A percentile compares a stretch with the other conserved stretches of the same genome.
phyloP scores from a whole-genome alignment of 352 stramenopile genomes.

The Pythium aquatile region DNA sequence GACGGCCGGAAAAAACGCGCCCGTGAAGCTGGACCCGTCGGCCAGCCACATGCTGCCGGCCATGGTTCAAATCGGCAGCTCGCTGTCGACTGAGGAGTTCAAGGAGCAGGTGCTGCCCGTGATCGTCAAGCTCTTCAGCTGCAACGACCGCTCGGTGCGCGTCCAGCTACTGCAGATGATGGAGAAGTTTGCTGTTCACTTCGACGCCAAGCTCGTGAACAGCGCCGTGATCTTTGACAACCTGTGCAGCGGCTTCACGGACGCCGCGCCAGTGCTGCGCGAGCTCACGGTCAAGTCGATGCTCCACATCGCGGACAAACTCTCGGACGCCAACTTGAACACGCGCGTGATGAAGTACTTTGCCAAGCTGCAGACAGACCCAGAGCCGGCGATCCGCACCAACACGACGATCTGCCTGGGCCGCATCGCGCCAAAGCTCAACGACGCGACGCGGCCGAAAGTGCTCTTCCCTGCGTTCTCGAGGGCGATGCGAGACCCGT shows the following conservation, averaged over 20 bases:
- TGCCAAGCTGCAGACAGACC: conserved; percentile 87
- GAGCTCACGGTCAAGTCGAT: conserved; percentile 93
- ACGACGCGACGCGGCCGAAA: conserved; percentile 82
- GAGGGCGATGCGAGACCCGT: conserved; percentile 80
- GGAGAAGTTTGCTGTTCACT: conserved; percentile 85
- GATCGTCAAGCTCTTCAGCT: conserved; percentile 89
- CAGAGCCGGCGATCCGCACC: conserved; percentile 90
- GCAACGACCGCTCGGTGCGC: conserved; percentile 89
- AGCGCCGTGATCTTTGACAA: conserved; percentile 89
- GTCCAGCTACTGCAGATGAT: conserved; percentile 92
- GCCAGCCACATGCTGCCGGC: conserved; percentile 86
- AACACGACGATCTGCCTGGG: conserved; percentile 93
- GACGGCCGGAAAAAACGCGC: conserved; percentile 52
- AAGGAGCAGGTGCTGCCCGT: conserved; percentile 86
- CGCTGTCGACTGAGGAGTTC: conserved; percentile 78
- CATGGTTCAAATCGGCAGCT: conserved; percentile 85
- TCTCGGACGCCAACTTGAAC: conserved; percentile 90
- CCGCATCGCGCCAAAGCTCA: conserved; percentile 87
- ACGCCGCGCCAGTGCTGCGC: conserved; percentile 82
- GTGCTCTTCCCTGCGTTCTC: conserved; percentile 89
- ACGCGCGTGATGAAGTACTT: conserved; percentile 93
- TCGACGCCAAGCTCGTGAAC: conserved; percentile 91
- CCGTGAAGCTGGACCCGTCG: conserved; percentile 78
- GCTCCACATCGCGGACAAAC: conserved; percentile 89
- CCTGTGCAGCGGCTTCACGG: conserved; percentile 90